Conservation (phyloP, 805 yeast species). For the Hagleromyces aurorensis region DNA sequence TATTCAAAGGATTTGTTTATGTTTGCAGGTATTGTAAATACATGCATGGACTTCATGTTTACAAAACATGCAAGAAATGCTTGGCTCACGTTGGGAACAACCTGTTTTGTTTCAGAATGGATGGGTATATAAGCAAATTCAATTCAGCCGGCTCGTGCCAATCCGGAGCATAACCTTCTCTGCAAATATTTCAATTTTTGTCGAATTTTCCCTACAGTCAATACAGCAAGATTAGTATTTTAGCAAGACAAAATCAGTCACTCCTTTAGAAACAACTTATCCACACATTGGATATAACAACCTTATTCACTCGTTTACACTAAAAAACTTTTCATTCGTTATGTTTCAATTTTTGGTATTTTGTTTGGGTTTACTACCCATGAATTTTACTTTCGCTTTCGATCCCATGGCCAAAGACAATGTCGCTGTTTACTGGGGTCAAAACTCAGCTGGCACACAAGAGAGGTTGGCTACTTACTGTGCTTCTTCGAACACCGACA, state of each 20-base stretch:
- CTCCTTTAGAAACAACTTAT: background rate
- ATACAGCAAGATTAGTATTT: no score
- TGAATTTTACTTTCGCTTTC: slow-evolving; percentile 19
- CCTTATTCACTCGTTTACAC: background rate
- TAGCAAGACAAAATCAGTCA: slow-evolving; percentile 1
- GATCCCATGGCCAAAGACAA: slow-evolving; percentile 40
- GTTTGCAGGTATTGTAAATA: no score
- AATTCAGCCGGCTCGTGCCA: no score
- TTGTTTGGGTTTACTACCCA: slow-evolving; percentile 1
- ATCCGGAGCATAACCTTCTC: no score
- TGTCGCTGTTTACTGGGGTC: slow-evolving; percentile 87
- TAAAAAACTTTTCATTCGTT: background rate
- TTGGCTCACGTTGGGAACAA: no score
- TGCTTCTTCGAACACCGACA: slow-evolving; percentile 58
- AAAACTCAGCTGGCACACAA: slow-evolving; percentile 61
- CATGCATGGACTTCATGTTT: no score
- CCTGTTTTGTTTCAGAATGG: no score
- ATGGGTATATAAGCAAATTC: no score
- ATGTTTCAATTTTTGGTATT: slow-evolving; percentile 2
- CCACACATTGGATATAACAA: slow-evolving; percentile 1
- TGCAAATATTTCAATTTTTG: no score
- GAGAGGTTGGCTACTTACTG: slow-evolving; percentile 48
- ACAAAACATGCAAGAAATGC: no score
- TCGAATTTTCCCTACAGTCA: no score
- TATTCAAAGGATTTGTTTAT: no score